Evolutionary conservation across 768 basidiomycete genomes (phyloP).

Genomic region (Calocera viscosa): DNA sequence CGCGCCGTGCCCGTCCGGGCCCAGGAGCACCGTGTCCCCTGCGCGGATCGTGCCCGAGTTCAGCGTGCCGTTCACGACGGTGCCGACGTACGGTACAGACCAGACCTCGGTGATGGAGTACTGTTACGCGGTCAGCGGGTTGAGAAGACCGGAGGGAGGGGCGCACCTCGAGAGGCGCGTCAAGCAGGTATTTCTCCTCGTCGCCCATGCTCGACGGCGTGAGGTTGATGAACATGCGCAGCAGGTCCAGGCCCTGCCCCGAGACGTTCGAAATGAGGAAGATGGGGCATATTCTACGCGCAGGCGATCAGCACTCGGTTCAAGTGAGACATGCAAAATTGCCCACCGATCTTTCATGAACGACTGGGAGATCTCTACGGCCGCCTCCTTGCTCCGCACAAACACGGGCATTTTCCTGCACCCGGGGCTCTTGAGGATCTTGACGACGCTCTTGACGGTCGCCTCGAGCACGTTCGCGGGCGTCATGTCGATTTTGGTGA

Average conservation of each 20-base stretch:
- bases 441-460: conserved; percentile 82
- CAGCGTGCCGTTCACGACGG: conserved; percentile 73
- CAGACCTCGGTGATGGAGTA: conserved; percentile 62
- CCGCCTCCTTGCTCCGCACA: conserved; percentile 67
- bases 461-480: conserved; percentile 83
- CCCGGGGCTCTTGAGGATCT: conserved; percentile 84
- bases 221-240: conserved; percentile 75
- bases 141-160: background rate
- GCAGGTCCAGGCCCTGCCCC: conserved; percentile 75
- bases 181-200: conserved; percentile 61
- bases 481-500: conserved; percentile 99
- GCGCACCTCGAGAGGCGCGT: conserved; percentile 65
- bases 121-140: conserved; percentile 27
- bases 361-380: conserved; percentile 60
- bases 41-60: conserved; percentile 62
- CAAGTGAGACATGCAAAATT: no score
- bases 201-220: conserved; percentile 80
- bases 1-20: conserved; percentile 86
- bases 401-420: conserved; percentile 83
- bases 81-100: conserved; percentile 48
- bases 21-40: conserved; percentile 72
- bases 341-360: conserved; percentile 62
- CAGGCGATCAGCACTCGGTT: no score
- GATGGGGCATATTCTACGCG: conserved; percentile 79
- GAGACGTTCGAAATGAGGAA: conserved; percentile 91